Evolutionary conservation across 768 basidiomycete species (phyloP), one percentile per base, ranked within the genome.

Genomic region (Thelephora ganbajun): DNA sequence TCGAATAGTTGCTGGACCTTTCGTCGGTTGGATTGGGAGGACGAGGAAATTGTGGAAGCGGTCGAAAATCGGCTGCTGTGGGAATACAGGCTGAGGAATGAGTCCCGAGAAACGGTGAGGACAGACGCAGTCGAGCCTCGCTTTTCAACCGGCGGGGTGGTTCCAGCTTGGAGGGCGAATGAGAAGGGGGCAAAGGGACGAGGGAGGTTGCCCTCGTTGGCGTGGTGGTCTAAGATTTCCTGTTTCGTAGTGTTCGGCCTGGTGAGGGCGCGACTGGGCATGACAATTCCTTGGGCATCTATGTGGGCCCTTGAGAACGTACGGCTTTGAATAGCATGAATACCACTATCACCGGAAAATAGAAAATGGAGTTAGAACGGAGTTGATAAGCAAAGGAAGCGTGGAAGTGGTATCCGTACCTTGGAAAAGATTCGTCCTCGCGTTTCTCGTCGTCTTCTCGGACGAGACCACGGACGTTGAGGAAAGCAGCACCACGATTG

Each of bases 1-100:
- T 65, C 68, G 58, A 84, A 88, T 2, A 72, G 47, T 56, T 84
- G 83, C 30, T 72, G 74, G 50, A 84, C 73, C 61, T 73, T 74
- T 53, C 77, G 75, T 53, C 57, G 56, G 50, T 54, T 49, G 52
- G 53, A 54, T 36, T 48, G 41, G 52, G 45, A 39, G 52, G 49
- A 22, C 9, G 54, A 54, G 19, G 50, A 53, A 5, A 26, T 22
- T 5, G 59, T 50, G 12, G 50, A 47, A 11, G 54, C 48, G 41
- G 53, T 48, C 19, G 55, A 59, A 13, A 47, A 44, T n/a, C 54
- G 48, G 45, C 19, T 2, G 12, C 22, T 22, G 46, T 53, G 54
- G 18, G 54, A 50, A 2, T 36, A 43, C 41, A 45, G 50, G 47
- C 47, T 48, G 33, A 55, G 43, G 41, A 56, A 48, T n/a, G 54